Percentiles rank a stretch among this genome's conserved stretches.
Conservation (phyloP, 371 early-diverging fungal species). For the Mucor mucedo region DNA sequence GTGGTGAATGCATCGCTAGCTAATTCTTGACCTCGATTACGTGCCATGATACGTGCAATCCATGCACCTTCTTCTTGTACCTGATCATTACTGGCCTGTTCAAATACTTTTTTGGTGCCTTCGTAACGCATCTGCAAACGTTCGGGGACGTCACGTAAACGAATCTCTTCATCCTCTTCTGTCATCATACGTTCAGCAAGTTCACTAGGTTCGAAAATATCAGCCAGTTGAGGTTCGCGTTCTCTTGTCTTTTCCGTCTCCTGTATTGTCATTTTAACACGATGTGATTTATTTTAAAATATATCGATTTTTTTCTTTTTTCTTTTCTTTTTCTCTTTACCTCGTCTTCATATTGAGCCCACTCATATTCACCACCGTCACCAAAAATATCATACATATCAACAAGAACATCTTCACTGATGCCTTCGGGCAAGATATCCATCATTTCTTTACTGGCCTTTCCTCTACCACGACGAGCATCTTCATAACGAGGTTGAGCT, state of each 20-base stretch:
- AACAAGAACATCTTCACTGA: constrained; percentile 65
- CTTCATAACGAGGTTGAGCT: constrained; percentile 44
- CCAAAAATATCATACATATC: constrained; percentile 92
- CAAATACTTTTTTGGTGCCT: constrained; percentile 48
- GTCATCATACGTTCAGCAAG: constrained; percentile 91
- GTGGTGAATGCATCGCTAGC: constrained; percentile 35
- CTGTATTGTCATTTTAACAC: too few species aligned
- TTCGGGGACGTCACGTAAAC: constrained; percentile 90
- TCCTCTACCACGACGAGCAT: constrained; percentile 41
- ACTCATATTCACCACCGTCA: constrained; percentile 88
- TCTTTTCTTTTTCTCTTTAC: constrained; percentile 2
- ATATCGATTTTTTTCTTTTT: constrained; percentile 38
- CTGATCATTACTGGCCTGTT: constrained; percentile 47
- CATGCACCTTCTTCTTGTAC: constrained; percentile 67
- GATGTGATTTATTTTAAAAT: too few species aligned
- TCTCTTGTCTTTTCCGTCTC: constrained; percentile 24
- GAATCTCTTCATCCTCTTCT: constrained; percentile 88
- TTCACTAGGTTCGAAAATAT: constrained; percentile 93
- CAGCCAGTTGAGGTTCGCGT: constrained; percentile 66
- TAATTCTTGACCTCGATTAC: constrained; percentile 26
- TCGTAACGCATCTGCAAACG: constrained; percentile 81
- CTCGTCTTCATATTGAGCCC: constrained; percentile 69
- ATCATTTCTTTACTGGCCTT: constrained; percentile 46
- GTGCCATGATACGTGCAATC: constrained; percentile 56
- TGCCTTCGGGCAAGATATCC: constrained; percentile 49